Conservation (phyloP, 192 early-diverging fungal species). For the Podila epicladia region DNA sequence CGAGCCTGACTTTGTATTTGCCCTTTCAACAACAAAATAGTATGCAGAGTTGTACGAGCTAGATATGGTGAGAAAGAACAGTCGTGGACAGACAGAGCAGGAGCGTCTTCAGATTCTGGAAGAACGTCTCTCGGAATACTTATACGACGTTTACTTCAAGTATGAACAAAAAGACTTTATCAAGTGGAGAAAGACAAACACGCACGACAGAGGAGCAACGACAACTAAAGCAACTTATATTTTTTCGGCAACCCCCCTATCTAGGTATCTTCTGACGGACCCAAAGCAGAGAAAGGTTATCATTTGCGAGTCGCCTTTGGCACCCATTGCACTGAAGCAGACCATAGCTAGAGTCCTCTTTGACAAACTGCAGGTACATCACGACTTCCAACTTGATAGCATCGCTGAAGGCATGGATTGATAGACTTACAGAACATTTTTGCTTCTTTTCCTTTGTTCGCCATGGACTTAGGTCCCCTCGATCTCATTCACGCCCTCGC, state of each 20-base stretch:
- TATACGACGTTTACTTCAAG: constrained; percentile 64
- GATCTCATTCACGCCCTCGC: constrained; percentile 77
- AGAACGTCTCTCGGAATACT: constrained; percentile 54
- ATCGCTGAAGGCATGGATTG: no score
- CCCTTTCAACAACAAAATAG: constrained; percentile 2
- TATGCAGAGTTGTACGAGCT: constrained; percentile 58
- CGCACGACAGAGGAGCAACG: neutral
- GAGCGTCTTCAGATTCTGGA: constrained; percentile 53
- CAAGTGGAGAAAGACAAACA: neutral
- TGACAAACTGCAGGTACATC: constrained; percentile 71
- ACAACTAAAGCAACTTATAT: neutral
- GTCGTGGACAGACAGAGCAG: constrained; percentile 35
- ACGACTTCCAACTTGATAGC: neutral
- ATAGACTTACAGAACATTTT: neutral
- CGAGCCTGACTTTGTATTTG: neutral
- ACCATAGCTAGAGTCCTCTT: constrained; percentile 79
- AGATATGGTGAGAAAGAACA: constrained; percentile 52
- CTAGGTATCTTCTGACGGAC: constrained; percentile 78
- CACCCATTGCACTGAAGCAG: constrained; percentile 73
- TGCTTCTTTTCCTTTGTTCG: neutral
- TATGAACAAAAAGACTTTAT: neutral
- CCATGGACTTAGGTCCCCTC: constrained; percentile 68
- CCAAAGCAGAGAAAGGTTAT: constrained; percentile 87
- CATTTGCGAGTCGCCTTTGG: constrained; percentile 77
- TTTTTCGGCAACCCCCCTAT: neutral